Evolutionary conservation across 495 filamentous ascomycete species (phyloP).

Genomic region (Collariella sp.): DNA sequence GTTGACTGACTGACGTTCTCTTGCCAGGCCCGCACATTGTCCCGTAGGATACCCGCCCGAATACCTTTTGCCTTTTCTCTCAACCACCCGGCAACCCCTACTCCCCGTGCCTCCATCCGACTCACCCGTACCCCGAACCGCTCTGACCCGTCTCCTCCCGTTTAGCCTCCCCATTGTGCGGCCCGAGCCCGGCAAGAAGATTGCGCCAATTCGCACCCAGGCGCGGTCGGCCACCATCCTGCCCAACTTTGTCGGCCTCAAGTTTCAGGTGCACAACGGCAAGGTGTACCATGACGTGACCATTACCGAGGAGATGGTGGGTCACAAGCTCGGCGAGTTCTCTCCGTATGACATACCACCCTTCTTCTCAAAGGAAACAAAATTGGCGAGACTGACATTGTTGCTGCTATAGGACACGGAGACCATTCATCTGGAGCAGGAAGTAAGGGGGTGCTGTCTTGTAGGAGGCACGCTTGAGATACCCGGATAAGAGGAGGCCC

Average conservation of each 20-base stretch:
- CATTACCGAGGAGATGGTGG: constrained; percentile 97
- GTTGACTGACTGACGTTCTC: neutral
- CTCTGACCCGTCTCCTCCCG: constrained; percentile 8
- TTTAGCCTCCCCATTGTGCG: constrained; percentile 53
- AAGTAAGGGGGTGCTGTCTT: constrained; percentile 9
- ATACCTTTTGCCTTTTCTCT: neutral
- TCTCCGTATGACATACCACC: constrained; percentile 56
- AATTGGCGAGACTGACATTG: constrained; percentile 1
- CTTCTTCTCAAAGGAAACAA: neutral
- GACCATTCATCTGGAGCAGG: constrained; percentile 55
- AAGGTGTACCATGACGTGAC: constrained; percentile 83
- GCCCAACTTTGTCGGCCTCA: constrained; percentile 88
- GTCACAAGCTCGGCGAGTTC: constrained; percentile 95
- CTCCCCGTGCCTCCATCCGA: neutral
- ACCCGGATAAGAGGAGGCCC: neutral
- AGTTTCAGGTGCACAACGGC: constrained; percentile 91
- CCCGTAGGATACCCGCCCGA: constrained; percentile 44
- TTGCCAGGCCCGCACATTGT: constrained; percentile 59
- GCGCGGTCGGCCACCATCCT: constrained; percentile 89
- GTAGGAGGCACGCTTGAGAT: neutral
- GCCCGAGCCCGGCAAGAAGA: constrained; percentile 52
- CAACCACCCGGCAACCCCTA: neutral
- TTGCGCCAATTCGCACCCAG: constrained; percentile 74
- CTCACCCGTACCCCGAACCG: too few relatives aligned
- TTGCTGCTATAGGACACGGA: constrained; percentile 60